phyloP scores from a whole-genome alignment of 2,329 filamentous ascomycete genomes.

The Zymoseptoria tritici region DNA sequence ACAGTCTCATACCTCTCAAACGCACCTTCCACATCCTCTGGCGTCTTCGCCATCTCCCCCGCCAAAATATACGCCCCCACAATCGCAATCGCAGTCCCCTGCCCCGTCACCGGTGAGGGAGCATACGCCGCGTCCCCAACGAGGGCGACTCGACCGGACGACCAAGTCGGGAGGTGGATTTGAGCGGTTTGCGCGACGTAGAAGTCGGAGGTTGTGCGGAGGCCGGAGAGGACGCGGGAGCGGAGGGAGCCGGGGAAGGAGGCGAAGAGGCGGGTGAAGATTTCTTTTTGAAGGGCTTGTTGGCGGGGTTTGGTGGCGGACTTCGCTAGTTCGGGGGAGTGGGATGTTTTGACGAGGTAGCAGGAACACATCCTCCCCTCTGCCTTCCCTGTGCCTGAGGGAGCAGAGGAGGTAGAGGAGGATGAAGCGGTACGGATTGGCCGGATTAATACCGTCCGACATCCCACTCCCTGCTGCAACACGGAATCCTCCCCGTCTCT shows the following conservation, averaged over 20 bases:
- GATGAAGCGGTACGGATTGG: conserved; percentile 1
- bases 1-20: conserved; percentile 18
- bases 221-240: conserved; percentile 4
- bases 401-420: no score
- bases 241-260: conserved; percentile 9
- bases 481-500: conserved; percentile 13
- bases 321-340: no score
- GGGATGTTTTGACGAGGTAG: conserved; percentile 2
- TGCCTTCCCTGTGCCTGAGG: no score
- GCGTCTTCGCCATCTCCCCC: conserved; percentile 10
- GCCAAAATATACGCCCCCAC: conserved; percentile 34
- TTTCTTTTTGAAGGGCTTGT: not conserved
- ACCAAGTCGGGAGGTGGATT: conserved; percentile 32
- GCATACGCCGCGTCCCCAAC: conserved; percentile 36
- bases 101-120: conserved; percentile 29
- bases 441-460: conserved; percentile 15
- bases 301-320: no score
- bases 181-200: conserved; percentile 39
- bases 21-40: conserved; percentile 11
- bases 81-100: conserved; percentile 30
- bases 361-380: no score
- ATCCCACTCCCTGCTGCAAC: conserved; percentile 9
- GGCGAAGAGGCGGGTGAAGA: conserved; percentile 3
- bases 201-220: conserved; percentile 32
- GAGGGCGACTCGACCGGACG: conserved; percentile 29